Base-by-base conservation (phyloP, 139 green algal genomes). In the Chlamydomonas sphaeroides region DNA sequence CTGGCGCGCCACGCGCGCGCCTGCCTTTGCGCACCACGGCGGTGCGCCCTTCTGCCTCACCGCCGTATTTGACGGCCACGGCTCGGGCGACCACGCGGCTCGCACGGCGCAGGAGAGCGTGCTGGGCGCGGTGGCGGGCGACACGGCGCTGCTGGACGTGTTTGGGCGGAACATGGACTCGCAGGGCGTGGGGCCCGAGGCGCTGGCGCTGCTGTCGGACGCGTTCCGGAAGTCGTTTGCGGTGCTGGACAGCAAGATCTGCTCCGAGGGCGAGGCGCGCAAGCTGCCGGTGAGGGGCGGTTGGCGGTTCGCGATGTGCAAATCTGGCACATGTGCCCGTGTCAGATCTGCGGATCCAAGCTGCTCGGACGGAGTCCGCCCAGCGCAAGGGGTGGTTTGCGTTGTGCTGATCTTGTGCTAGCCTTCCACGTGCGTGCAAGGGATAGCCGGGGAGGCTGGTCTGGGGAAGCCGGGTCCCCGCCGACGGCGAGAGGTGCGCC, bases 31-130 rank as follows among this genome's bases (percentile, higher is more conserved):
- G 14, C 59, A 73, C 76, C 62, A 73, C 62, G 21, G 33, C 33
- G 45, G 45, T 21, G 63, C 62, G 76, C 76, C 76, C 32, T 83
- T 83, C 35, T 74, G 76, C 42, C 62, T 83, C 5, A 74, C 76
- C 1, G 76, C 76, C 2, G 76, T 83, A 18, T 83, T 83, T 5
- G 76, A 83, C 49, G 76, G 76, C 3, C 76, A 83, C 63, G 76
- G 76, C 45, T 20, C 42, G 11, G 76, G 76, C 45, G 76, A 83
- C 48, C 76, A 83, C n/a, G 76, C 76, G 45, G 76, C 76, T 18
- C 76, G 62, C 33, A 83, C 33, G 4, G 76, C 76, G 5, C 76
- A 83, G 76, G 76, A 83, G 76, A 65, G 63, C 45, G 30, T 73
- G 42, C 33, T 83, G 25, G 53, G 18, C 30, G 63, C 62, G 35